phyloP scores from a whole-genome alignment of 768 basidiomycete species.

The Xerocomus potaroensis region DNA sequence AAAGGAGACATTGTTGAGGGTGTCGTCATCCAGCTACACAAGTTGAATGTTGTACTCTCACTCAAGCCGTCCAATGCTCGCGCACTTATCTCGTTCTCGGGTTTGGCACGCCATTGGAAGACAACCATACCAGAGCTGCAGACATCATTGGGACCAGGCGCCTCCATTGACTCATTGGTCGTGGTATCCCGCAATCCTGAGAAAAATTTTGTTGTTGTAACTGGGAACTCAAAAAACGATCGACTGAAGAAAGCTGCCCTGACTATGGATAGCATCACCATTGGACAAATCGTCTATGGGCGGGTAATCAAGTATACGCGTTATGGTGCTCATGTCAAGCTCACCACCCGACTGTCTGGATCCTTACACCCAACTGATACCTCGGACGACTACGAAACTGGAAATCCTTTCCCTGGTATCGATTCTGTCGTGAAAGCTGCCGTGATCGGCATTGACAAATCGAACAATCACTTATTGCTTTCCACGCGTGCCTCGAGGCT shows the following conservation, averaged over 20 bases:
- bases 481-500: slow-evolving; percentile 77
- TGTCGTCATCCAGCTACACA: slow-evolving; percentile 74
- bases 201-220: slow-evolving; percentile 83
- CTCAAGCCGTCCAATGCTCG: slow-evolving; percentile 66
- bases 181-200: slow-evolving; percentile 88
- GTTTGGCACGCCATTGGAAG: slow-evolving; percentile 75
- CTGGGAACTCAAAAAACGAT: slow-evolving; percentile 61
- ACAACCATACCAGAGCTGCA: slow-evolving; percentile 65
- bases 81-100: slow-evolving; percentile 83
- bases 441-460: slow-evolving; percentile 65
- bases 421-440: slow-evolving; percentile 66
- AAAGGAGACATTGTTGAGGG: slow-evolving; percentile 74
- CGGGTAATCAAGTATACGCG: slow-evolving; percentile 72
- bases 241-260: slow-evolving; percentile 47
- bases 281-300: slow-evolving; percentile 77
- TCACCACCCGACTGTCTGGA: slow-evolving; percentile 68
- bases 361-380: slow-evolving; percentile 78
- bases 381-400: slow-evolving; percentile 70
- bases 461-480: slow-evolving; percentile 65
- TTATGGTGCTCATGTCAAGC: slow-evolving; percentile 72
- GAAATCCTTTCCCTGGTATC: slow-evolving; percentile 52
- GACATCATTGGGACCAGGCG: slow-evolving; percentile 58
- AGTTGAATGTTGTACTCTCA: slow-evolving; percentile 73
- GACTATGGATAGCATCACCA: slow-evolving; percentile 58
- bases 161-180: slow-evolving; percentile 68